A percentile compares a stretch with the other conserved stretches of the same genome.
These are phyloP conservation scores for Epichloe hybrida DNA, from an alignment of 2,329 filamentous ascomycete genomes.

Conservation along the genomic window DNA sequence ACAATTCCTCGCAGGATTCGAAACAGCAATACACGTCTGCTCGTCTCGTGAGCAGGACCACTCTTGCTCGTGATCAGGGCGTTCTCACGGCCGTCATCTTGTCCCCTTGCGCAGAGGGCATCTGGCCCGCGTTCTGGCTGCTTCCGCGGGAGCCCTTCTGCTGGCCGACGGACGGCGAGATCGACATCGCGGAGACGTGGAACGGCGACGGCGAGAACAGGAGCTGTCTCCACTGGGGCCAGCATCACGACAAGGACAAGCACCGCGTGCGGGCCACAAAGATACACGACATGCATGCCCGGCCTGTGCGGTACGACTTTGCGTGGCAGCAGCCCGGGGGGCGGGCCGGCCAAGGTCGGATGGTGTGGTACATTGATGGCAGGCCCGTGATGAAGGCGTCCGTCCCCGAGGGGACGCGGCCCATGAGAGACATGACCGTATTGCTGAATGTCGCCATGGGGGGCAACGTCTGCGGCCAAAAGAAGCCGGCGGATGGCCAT, in stretches of 20 bases:
- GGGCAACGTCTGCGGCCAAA: constrained; percentile 42
- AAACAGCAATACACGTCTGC: constrained; percentile 39
- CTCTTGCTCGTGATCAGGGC: constrained; percentile 35
- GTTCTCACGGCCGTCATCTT: constrained; percentile 37
- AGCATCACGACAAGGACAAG: constrained; percentile 39
- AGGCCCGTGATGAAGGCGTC: constrained; percentile 41
- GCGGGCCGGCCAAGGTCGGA: constrained; percentile 28
- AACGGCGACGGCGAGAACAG: constrained; percentile 43
- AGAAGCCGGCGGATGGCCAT: constrained; percentile 34
- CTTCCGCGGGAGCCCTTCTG: constrained; percentile 42
- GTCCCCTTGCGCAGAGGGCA: constrained; percentile 39
- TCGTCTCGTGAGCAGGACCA: constrained; percentile 38
- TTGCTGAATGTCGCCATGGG: constrained; percentile 51
- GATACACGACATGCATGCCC: constrained; percentile 32
- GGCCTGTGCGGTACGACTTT: constrained; percentile 39
- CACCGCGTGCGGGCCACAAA: constrained; percentile 40
- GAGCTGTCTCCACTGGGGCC: constrained; percentile 46
- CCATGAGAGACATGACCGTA: constrained; percentile 41
- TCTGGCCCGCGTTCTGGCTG: constrained; percentile 52
- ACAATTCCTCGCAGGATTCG: constrained; percentile 17
- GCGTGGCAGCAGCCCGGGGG: constrained; percentile 38
- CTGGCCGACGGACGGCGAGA: constrained; percentile 46
- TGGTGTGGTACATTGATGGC: constrained; percentile 48
- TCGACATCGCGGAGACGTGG: constrained; percentile 50
- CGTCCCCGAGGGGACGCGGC: constrained; percentile 37